Evolutionary conservation across 2,329 filamentous ascomycete species (phyloP).

Genomic region (Rutstroemia sp.): DNA sequence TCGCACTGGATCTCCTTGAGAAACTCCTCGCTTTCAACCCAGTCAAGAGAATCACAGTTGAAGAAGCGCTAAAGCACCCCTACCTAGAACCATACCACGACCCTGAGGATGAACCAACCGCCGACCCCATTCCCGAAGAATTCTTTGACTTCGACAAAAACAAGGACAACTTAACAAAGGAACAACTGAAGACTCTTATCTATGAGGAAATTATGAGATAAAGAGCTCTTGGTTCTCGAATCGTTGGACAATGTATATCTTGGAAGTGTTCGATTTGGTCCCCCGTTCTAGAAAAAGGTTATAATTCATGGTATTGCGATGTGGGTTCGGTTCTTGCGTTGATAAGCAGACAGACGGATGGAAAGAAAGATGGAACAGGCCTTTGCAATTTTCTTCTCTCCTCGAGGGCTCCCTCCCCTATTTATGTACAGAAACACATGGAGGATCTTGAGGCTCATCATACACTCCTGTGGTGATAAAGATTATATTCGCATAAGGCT

Average conservation of each 20-base stretch:
- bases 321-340: neutral
- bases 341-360: too few species aligned
- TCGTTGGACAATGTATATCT: slow-evolving; percentile 1
- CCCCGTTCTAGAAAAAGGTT: neutral
- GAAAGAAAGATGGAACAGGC: neutral
- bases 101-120: slow-evolving; percentile 95
- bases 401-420: neutral
- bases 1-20: slow-evolving; percentile 89
- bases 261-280: neutral
- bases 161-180: slow-evolving; percentile 97
- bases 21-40: slow-evolving; percentile 97
- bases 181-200: slow-evolving; percentile 95
- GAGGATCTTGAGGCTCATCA: neutral
- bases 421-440: neutral
- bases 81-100: slow-evolving; percentile 99
- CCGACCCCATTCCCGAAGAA: slow-evolving; percentile 92
- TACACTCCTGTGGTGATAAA: neutral
- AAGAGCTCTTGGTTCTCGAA: neutral
- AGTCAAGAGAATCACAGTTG: slow-evolving; percentile 95
- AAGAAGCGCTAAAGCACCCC: slow-evolving; percentile 93
- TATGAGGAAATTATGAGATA: slow-evolving; percentile 80
- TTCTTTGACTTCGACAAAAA: slow-evolving; percentile 99
- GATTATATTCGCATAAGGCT: neutral
- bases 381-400: neutral
- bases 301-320: neutral